These are phyloP conservation scores for Cardiosporidium cionae DNA, from an alignment of 169 alveolate species.

Conservation along the genomic window DNA sequence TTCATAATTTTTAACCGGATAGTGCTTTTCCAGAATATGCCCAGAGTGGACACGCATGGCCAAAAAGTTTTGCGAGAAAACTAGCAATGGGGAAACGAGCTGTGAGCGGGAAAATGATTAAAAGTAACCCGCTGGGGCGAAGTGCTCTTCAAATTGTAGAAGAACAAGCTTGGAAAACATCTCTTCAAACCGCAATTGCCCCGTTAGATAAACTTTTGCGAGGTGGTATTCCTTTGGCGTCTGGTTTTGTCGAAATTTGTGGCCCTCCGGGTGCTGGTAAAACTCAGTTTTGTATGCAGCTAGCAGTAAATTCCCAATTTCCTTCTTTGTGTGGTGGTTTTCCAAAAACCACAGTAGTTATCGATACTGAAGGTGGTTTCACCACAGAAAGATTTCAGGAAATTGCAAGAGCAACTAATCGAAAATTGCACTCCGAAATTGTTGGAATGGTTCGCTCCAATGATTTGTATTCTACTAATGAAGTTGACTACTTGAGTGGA, in stretches of 20 bases:
- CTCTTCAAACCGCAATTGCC: too few relatives aligned
- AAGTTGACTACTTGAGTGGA: not conserved
- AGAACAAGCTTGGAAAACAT: too few relatives aligned
- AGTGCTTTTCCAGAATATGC: too few relatives aligned
- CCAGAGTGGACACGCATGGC: too few relatives aligned
- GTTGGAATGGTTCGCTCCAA: not conserved
- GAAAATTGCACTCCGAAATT: not conserved
- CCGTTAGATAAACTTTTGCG: not conserved
- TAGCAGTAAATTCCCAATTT: not conserved
- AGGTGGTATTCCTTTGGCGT: not conserved
- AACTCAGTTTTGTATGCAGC: not conserved
- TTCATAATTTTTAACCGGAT: too few relatives aligned
- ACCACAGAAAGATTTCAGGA: not conserved
- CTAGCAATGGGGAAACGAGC: too few relatives aligned
- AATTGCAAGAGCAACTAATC: not conserved
- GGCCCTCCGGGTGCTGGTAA: not conserved
- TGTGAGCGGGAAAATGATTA: too few relatives aligned
- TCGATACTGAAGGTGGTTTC: not conserved
- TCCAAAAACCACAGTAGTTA: not conserved
- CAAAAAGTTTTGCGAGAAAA: too few relatives aligned
- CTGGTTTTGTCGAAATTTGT: not conserved
- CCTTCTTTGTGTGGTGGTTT: too few relatives aligned
- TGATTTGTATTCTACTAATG: not conserved
- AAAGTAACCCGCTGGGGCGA: too few relatives aligned
- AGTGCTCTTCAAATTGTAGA: too few relatives aligned